Conservation (phyloP, 331 rosid species). For the Erythrophleum ivorense region DNA sequence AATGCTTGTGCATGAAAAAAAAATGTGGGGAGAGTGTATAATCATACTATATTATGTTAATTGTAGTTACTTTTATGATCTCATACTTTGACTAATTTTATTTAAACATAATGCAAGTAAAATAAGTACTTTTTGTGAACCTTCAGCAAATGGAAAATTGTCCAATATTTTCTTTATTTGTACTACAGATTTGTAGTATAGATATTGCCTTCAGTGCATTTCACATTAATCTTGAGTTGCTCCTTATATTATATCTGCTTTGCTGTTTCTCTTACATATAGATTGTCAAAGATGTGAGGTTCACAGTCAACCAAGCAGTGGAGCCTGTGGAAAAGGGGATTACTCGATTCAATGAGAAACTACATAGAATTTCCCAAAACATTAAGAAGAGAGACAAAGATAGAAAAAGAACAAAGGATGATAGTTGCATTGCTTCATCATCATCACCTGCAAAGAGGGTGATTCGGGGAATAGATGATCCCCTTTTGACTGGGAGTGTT, state of each 20-base stretch:
- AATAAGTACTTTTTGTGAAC: constrained; percentile 29
- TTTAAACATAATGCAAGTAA: constrained; percentile 18
- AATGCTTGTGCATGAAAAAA: background rate
- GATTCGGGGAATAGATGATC: constrained; percentile 97
- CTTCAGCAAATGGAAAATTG: constrained; percentile 22
- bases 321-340: constrained; percentile 96
- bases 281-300: constrained; percentile 92
- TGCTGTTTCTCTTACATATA: constrained; percentile 44
- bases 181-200: background rate
- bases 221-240: constrained; percentile 25
- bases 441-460: constrained; percentile 67
- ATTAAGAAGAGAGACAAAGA: constrained; percentile 89
- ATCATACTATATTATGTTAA: background rate
- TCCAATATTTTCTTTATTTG: constrained; percentile 13
- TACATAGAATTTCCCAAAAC: constrained; percentile 82
- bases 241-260: constrained; percentile 28
- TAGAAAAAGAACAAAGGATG: constrained; percentile 82
- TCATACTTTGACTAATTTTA: background rate
- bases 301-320: constrained; percentile 95
- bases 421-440: constrained; percentile 65
- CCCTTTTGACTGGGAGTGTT: constrained; percentile 81
- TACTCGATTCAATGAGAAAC: constrained; percentile 79
- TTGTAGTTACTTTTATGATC: constrained; percentile 1
- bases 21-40: background rate
- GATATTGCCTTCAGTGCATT: constrained; percentile 27